Percentiles rank a stretch among this genome's conserved stretches.
Evolutionary conservation across 2,329 filamentous ascomycete species (phyloP).

Genomic region (Exophiala aquamarina): DNA sequence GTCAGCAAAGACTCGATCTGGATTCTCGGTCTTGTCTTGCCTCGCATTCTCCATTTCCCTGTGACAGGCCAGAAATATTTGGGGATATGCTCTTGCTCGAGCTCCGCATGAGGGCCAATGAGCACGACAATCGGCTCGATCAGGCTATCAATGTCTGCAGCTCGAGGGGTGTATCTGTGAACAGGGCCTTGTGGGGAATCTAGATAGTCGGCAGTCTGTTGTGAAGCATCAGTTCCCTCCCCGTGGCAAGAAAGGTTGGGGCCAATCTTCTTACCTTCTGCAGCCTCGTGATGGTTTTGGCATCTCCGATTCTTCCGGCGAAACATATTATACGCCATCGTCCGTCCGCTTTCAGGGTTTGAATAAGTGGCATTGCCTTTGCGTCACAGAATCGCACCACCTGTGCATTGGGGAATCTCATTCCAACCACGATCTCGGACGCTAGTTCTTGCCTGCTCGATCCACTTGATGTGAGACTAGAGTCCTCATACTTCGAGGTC

Average conservation of each 20-base stretch:
- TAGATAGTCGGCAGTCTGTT: conserved; percentile 42
- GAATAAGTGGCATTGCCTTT: conserved; percentile 53
- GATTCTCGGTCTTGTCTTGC: conserved; percentile 35
- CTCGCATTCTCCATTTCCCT: conserved; percentile 56
- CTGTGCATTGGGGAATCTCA: conserved; percentile 55
- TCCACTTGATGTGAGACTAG: conserved; percentile 43
- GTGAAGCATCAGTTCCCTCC: conserved; percentile 1
- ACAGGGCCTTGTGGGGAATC: conserved; percentile 43
- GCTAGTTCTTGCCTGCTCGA: conserved; percentile 38
- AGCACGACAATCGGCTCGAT: conserved; percentile 60
- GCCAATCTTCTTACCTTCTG: conserved; percentile 36
- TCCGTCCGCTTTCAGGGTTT: conserved; percentile 52
- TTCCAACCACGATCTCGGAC: conserved; percentile 43
- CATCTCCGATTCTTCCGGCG: conserved; percentile 42
- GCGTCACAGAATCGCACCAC: conserved; percentile 63
- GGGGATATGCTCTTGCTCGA: conserved; percentile 56
- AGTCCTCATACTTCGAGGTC: conserved; percentile 55
- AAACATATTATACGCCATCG: conserved; percentile 55
- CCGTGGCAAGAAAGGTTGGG: background rate
- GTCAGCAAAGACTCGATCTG: background rate
- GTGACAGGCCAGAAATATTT: conserved; percentile 56
- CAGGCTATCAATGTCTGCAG: conserved; percentile 51
- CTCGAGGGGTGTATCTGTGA: conserved; percentile 43
- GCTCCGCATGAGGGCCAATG: conserved; percentile 46
- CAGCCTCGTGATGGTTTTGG: conserved; percentile 32